Base-by-base conservation (phyloP, 208 protist genomes). In the Strigomonas culicis region DNA sequence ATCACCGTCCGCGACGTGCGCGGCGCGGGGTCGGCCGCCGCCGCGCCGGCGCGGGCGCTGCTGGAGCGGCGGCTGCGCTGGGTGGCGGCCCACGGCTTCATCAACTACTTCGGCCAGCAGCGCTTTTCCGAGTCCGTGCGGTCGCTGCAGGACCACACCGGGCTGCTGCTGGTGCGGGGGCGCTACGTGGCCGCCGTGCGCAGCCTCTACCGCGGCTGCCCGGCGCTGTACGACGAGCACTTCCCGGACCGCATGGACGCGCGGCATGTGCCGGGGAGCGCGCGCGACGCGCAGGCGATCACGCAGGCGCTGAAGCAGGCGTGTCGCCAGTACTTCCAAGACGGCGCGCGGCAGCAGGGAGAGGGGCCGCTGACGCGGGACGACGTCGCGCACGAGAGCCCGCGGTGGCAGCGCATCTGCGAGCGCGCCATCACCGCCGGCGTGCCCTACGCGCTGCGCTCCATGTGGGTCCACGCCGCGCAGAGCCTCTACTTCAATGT, bases 31-130 rank as follows among this genome's bases (percentile, higher is more conserved):
- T 59, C 28, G 17, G 66, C 7, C 17, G 55, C 68, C 51, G 21
- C 4, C 13, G 31, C 13, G 13, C 11, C 1, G 6, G 60, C 58
- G 64, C 10, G n/a, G 1, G 46, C 52, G 0, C 21, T 60, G 50
- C 47, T 87, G 11, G 36, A 63, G 34, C 31, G 51, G 19, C 84
- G 88, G 30, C 61, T 92, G 27, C 30, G 62, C 8, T 56, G 22
- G 19, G 63, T 84, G 1, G 55, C 59, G 28, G 27, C 53, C 4
- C 31, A 63, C 41, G 97, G 97, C 2, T 98, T 98, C 68, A 47
- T 98, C 59, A 98, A 98, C 72, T 98, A 98, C 69, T 98, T 97
- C 74, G 97, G 97, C 10, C 86, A 95, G 66, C 96, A 98, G 79
- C 88, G 95, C 43, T 98, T 98, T 72, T 91, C 89, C 49, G 52